Evolutionary conservation across 352 stramenopile genomes (phyloP).

Genomic region (Phytophthora lateralis): DNA sequence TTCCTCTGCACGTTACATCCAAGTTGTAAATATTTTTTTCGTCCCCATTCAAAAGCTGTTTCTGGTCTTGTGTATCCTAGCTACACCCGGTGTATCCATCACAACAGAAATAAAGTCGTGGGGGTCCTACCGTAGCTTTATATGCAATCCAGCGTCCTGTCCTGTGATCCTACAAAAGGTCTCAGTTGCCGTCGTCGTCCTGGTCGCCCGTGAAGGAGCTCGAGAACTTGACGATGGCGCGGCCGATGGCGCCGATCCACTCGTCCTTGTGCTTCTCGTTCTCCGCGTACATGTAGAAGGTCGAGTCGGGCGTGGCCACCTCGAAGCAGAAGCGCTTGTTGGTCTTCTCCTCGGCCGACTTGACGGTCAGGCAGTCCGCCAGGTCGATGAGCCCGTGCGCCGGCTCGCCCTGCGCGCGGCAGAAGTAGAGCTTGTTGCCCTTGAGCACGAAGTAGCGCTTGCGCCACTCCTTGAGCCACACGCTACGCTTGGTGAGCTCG

Average conservation of each 20-base stretch:
- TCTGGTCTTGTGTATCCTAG: not conserved
- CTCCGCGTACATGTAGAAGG: constrained; percentile 93
- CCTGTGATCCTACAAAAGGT: constrained; percentile 1
- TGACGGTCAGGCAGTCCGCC: constrained; percentile 90
- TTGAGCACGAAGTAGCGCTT: constrained; percentile 92
- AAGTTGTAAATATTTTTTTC: constrained; percentile 45
- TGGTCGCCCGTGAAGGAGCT: constrained; percentile 95
- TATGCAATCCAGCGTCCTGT: constrained; percentile 8
- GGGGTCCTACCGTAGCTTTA: not conserved
- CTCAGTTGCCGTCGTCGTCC: constrained; percentile 58
- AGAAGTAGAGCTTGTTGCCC: constrained; percentile 93
- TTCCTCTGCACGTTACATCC: constrained; percentile 26
- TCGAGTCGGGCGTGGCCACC: constrained; percentile 87
- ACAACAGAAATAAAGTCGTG: not conserved
- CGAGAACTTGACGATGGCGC: constrained; percentile 97
- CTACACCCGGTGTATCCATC: constrained; percentile 6
- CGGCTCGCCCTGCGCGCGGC: constrained; percentile 65
- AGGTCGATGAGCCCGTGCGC: constrained; percentile 91
- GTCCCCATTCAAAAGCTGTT: constrained; percentile 6
- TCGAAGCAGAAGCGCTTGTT: constrained; percentile 93
- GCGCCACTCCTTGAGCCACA: constrained; percentile 93
- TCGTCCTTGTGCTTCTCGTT: constrained; percentile 93
- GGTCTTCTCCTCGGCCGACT: constrained; percentile 91
- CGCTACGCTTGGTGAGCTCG: constrained; percentile 90
- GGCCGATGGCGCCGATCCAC: constrained; percentile 95